Percentiles rank a stretch among this genome's conserved stretches.
phyloP scores from a whole-genome alignment of 2,329 filamentous ascomycete genomes.

The Colletotrichum limetticola region DNA sequence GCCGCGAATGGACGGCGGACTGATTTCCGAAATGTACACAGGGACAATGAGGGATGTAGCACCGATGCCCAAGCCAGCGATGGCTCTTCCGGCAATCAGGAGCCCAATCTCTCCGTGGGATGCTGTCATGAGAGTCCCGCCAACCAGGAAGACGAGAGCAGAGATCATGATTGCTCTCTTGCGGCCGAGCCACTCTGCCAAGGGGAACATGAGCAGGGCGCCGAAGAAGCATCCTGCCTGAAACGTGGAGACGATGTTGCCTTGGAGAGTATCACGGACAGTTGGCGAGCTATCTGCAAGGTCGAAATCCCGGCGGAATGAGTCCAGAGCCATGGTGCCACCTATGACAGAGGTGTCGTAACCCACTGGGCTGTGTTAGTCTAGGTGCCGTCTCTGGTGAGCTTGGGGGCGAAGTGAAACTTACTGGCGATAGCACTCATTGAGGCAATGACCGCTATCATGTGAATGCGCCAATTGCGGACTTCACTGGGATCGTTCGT shows the following conservation, averaged over 20 bases:
- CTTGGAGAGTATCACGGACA: constrained; percentile 34
- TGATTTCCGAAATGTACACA: constrained; percentile 68
- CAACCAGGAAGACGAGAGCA: constrained; percentile 59
- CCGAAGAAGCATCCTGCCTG: constrained; percentile 67
- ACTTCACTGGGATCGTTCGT: background rate
- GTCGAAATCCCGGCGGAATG: constrained; percentile 37
- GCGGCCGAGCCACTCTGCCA: constrained; percentile 66
- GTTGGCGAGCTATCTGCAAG: constrained; percentile 21
- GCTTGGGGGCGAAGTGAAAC: background rate
- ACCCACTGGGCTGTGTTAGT: background rate
- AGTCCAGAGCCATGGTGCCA: constrained; percentile 39
- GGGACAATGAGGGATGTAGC: constrained; percentile 63
- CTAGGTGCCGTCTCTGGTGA: background rate
- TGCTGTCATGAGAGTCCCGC: constrained; percentile 55
- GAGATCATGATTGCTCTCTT: constrained; percentile 62
- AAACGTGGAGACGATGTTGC: constrained; percentile 56
- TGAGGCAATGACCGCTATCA: constrained; percentile 37
- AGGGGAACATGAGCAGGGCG: constrained; percentile 62
- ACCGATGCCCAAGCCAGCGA: constrained; percentile 62
- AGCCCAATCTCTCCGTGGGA: constrained; percentile 55
- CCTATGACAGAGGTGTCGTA: constrained; percentile 36
- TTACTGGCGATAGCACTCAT: constrained; percentile 39
- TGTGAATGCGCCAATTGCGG: constrained; percentile 39
- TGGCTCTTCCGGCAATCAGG: constrained; percentile 65
- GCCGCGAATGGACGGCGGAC: constrained; percentile 62